Evolutionary conservation across 208 protist genomes (phyloP), one percentile per base, ranked within the genome.

Genomic region (Strigomonas galati): DNA sequence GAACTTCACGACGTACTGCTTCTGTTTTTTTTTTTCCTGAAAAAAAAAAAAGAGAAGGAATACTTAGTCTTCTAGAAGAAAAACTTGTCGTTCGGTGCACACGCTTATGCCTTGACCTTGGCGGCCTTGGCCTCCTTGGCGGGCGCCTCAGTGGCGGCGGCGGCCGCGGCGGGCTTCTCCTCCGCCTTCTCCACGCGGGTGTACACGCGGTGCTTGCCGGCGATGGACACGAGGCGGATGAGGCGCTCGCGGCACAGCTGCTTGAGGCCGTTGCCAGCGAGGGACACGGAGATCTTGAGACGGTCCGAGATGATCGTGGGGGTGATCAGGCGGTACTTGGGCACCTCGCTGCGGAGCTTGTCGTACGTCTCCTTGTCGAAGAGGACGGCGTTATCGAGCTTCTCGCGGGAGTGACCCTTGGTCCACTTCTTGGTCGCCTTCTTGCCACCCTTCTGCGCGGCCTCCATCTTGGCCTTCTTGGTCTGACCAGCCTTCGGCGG

Each of bases 311-410:
- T 87, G 74, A 93, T 87, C 46, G 86, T 82, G 14, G 87, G 81
- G 60, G 92, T 97, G 83, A 97, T 97, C 53, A 94, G 71, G 72
- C 94, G 95, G 79, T 91, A 92, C 82, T 95, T 97, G 66, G 92
- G 90, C 30, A 97, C 92, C 70, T 95, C 89, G 48, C 62, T 89
- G 68, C 81, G 65, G 44, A 97, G 81, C 74, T 92, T 90, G 64
- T 87, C 84, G 71, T 81, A 69, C 43, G 88, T 90, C 27, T 92
- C 85, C 77, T 92, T 93, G 73, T 95, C 89, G 74, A 94, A 95
- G 74, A 96, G 86, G 60, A 96, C 90, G 69, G 89, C 90, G 78
- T 96, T 95, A 75, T 95, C 81, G 30, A 95, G 82, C 19, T 87
- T 84, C 85, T 97, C 92, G 56, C 89, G 89, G 40, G 80, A 85